Evolutionary conservation across 2,329 filamentous ascomycete species (phyloP).

Genomic region (Lecanosticta acicola): DNA sequence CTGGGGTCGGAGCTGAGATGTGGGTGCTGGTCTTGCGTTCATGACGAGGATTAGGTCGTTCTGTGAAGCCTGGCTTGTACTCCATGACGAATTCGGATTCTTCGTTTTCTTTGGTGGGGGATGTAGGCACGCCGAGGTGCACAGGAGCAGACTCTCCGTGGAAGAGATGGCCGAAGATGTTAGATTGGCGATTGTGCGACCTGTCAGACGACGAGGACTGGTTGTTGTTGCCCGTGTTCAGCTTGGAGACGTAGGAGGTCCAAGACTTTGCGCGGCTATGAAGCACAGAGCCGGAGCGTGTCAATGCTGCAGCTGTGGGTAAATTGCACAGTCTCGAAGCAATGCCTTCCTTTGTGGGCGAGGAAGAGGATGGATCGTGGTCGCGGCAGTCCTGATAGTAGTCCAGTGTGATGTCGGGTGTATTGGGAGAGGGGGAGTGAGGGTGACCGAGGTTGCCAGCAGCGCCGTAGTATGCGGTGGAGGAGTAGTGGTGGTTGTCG

Average conservation of each 20-base stretch:
- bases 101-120: constrained; percentile 28
- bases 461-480: constrained; percentile 11
- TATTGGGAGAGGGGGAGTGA: neutral
- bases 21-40: constrained; percentile 12
- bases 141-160: constrained; percentile 32
- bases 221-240: constrained; percentile 17
- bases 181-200: constrained; percentile 8
- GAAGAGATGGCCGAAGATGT: constrained; percentile 31
- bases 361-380: constrained; percentile 8
- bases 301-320: constrained; percentile 27
- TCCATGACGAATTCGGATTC: constrained; percentile 33
- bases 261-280: constrained; percentile 30
- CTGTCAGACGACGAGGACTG: neutral
- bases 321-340: constrained; percentile 24
- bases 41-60: constrained; percentile 20
- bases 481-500: neutral
- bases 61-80: constrained; percentile 32
- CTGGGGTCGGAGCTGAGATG: constrained; percentile 2
- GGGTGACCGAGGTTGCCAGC: constrained; percentile 7
- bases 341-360: constrained; percentile 21
- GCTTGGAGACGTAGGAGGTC: constrained; percentile 26
- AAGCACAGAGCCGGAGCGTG: constrained; percentile 25
- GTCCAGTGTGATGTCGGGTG: constrained; percentile 8
- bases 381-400: constrained; percentile 15
- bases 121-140: constrained; percentile 27